These are phyloP conservation scores for Cardamine chenopodiifolia DNA, from an alignment of 345 rosid species.

Conservation along the genomic window DNA sequence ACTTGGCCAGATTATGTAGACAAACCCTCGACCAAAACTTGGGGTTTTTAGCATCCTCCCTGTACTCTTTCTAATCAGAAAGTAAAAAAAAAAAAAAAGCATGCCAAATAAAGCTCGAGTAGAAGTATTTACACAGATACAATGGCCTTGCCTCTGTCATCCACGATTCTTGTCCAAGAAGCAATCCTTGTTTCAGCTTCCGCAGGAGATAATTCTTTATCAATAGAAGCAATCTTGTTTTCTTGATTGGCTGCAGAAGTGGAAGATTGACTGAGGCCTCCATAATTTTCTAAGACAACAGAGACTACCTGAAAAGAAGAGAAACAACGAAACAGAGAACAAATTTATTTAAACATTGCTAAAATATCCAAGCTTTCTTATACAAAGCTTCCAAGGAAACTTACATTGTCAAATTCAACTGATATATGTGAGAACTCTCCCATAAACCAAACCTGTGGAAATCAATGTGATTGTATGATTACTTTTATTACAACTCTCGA, in stretches of 20 bases:
- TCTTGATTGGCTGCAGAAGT: constrained; percentile 35
- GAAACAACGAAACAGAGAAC: background rate
- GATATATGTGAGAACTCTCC: constrained; percentile 75
- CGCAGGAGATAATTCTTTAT: constrained; percentile 39
- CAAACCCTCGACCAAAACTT: constrained; percentile 74
- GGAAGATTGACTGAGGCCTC: constrained; percentile 38
- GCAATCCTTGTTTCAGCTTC: constrained; percentile 52
- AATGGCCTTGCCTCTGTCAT: constrained; percentile 61
- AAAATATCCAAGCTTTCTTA: background rate
- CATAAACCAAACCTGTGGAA: constrained; percentile 72
- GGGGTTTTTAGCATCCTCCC: constrained; percentile 62
- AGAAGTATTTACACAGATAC: constrained; percentile 54
- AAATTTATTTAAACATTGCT: background rate
- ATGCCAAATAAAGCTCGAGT: constrained; percentile 26
- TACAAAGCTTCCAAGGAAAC: constrained; percentile 31
- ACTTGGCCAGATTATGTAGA: constrained; percentile 59
- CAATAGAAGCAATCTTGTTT: constrained; percentile 31
- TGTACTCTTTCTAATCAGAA: constrained; percentile 27
- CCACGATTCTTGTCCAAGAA: constrained; percentile 66
- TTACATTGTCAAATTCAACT: constrained; percentile 68
- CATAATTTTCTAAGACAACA: constrained; percentile 70
- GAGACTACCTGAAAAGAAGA: constrained; percentile 59
- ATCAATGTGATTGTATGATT: constrained; percentile 1
- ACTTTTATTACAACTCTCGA: background rate
- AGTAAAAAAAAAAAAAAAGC: background rate